Evolutionary conservation across 2,329 filamentous ascomycete species (phyloP), one percentile per base, ranked within the genome.

Genomic region (Aureobasidium sp.): DNA sequence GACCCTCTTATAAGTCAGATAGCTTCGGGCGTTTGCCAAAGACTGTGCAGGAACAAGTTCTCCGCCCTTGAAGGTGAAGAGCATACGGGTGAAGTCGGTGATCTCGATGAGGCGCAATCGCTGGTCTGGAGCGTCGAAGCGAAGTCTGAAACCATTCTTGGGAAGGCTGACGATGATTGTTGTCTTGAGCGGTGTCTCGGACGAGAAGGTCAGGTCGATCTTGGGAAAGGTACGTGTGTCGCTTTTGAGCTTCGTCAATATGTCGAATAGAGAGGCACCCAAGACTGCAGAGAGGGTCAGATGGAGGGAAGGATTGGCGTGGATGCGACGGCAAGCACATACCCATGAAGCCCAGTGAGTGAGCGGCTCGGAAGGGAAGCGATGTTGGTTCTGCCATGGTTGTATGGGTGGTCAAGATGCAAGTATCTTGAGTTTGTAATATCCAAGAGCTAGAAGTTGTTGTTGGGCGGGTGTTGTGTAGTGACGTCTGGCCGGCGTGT

Each of bases 41-140:
- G 47, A 39, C 14, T 63, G 36, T 65, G 62, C 41, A 31, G 47
- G 60, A 15, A 66, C 62, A 25, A 65, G 29, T 8, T 64, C 60
- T 22, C 62, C 62, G 25, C 57, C 61, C 69, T 90, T 94, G 77
- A 97, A 96, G 20, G 87, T 86, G 65, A 97, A 84, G 65, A 87
- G 84, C 65, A 86, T 91, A 73, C 91, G 94, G 51, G 88, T 86
- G 72, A 99, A 97, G 76, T 97, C 91, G 60, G 90, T 76, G 8
- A 97, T 85, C 74, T 99, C 94, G 68, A 99, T 90, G 64, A 99
- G 78, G 2, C 94, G 89, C 45, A 99, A 79, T 39, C 93, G 86
- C 75, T 99, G 94, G 70, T 97, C 92, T 4, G 90, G 87, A 0
- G 92, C 94, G 72, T 99, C 94, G 71, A 99, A 99, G 45, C 90